These are phyloP conservation scores for Alternaria brassicicola DNA, from an alignment of 2,329 filamentous ascomycete genomes.

Conservation along the genomic window DNA sequence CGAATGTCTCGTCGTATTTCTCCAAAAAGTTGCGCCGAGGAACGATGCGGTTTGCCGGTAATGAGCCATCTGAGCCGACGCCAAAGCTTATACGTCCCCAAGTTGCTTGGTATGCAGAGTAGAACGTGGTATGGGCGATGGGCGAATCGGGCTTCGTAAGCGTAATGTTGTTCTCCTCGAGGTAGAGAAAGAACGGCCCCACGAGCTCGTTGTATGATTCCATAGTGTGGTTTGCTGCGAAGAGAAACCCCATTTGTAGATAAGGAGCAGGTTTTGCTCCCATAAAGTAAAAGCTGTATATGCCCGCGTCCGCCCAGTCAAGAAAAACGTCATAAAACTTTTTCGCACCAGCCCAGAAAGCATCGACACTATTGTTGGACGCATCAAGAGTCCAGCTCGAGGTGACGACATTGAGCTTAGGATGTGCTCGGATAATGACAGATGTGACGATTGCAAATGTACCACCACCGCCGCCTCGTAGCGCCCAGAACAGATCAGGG, in stretches of 20 bases:
- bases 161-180: conserved; percentile 23
- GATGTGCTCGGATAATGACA: conserved; percentile 26
- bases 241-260: conserved; percentile 23
- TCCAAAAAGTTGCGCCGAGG: conserved; percentile 33
- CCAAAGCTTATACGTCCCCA: conserved; percentile 22
- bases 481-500: conserved; percentile 33
- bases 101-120: conserved; percentile 28
- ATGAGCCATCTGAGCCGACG: conserved; percentile 28
- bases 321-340: conserved; percentile 21
- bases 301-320: conserved; percentile 20
- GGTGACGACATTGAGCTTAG: conserved; percentile 26
- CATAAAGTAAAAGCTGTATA: conserved; percentile 27
- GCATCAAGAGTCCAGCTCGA: conserved; percentile 34
- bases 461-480: conserved; percentile 29
- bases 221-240: conserved; percentile 21
- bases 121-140: conserved; percentile 22
- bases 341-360: conserved; percentile 16
- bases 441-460: conserved; percentile 25
- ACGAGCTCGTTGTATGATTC: conserved; percentile 19
- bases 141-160: conserved; percentile 29
- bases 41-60: conserved; percentile 37
- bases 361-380: conserved; percentile 26
- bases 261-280: conserved; percentile 12
- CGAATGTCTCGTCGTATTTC: conserved; percentile 27
- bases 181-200: conserved; percentile 19